Base-by-base conservation (phyloP, 116 monocot species). In the Posidonia oceanica region DNA sequence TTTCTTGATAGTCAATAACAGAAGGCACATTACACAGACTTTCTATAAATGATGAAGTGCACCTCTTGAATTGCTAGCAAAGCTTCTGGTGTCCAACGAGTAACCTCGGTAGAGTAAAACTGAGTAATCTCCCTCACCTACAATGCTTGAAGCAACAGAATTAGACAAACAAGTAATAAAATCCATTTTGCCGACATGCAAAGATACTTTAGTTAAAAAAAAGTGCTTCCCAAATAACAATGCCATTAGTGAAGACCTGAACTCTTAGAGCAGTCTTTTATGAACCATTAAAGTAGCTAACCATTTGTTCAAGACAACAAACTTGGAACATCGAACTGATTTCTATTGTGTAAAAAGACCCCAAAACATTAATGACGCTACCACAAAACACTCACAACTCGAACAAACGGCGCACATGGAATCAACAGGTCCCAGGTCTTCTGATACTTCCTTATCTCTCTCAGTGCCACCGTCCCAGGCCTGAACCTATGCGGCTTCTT, bases 51-150 rank as follows among this genome's bases (percentile, higher is more conserved):
- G 21, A 29, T 22, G 1, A 4, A 21, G 61, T 36, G 14, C 13
- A 90, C 91, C 91, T 87, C 91, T 71, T 91, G 91, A 23, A 87
- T 63, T 16, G 85, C 80, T 21, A 83, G 2, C 52, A 91, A 61
- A 61, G 87, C 91, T 72, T 85, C 91, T 40, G 85, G 60, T 2
- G 73, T 81, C 91, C 91, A 91, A 5, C 87, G 84, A 11, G 18
- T 66, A 37, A 91, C 83, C 12, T 87, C 80, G 61, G 37, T 75
- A 4, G 82, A 78, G 52, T 71, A 77, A 16, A 67, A 76, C 15
- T 20, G 36, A 16, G 85, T 87, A 10, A 84, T 55, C 72, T 91
- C 91, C 71, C 61, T 87, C 13, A 87, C 90, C 90, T 89, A 54
- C 1, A 53, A 44, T 64, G 14, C 36, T 48, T 61, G 13, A 29